Base-by-base conservation (phyloP, 1,284 basidiomycete genomes). In the Microbotryum silenes-acaulis region DNA sequence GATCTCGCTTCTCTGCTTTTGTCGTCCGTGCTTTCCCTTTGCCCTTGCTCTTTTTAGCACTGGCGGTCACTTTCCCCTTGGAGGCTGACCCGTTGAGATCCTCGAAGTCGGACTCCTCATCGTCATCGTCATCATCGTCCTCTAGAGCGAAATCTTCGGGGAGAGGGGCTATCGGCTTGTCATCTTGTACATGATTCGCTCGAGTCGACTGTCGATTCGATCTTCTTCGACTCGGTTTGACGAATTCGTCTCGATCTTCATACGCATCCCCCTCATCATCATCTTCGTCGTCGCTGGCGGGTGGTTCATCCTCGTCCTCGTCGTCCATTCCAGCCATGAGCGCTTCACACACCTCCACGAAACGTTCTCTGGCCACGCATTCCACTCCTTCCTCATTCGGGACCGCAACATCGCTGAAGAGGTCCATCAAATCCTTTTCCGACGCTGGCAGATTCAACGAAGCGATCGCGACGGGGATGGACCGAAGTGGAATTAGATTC, bases 351-450 rank as follows among this genome's bases (percentile, higher is more conserved):
- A 64, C 67, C 48, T 64, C 64, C 6, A 51, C 46, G 21, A 68
- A 68, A 16, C 57, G 18, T 18, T 64, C 67, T 16, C 60, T 31
- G n/a, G 54, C n/a, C 8, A 68, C 64, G 31, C 64, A 66, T n/a
- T 47, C 53, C 18, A 55, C 54, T 1, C 53, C 54, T 16, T 52
- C 57, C 8, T 63, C 66, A 20, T 68, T 64, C 3, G 61, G 62
- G 2, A 45, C 53, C n/a, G 67, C 67, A 42, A 65, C 64, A 4
- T 68, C 64, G n/a, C 58, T 59, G 18, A 68, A 68, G 8, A 68
- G 49, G 29, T 21, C 51, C 23, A 68, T 31, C 3, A 66, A 25
- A 27, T 68, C 64, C 14, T 42, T 16, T 10, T 42, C 37, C 37
- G 37, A 42, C 12, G 37, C 37, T 6, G 21, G 48, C 29, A 31